These are phyloP conservation scores for Cetraspora pellucida DNA, from an alignment of 192 early-diverging fungal genomes.

Conservation along the genomic window DNA sequence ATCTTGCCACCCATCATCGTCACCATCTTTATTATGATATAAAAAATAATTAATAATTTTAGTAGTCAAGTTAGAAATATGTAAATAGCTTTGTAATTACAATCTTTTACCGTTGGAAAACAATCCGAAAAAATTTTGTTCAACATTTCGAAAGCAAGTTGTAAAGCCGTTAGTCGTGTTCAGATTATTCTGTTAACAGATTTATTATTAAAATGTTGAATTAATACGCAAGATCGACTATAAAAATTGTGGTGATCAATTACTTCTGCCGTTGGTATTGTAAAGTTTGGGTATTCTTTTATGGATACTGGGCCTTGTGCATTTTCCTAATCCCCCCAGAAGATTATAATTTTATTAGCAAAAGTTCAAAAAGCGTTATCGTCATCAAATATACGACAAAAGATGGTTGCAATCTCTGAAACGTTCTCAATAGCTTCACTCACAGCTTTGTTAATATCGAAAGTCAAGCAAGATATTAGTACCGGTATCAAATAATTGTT, in stretches of 20 bases:
- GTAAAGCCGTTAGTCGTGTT: constrained; percentile 60
- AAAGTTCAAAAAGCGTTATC: background rate
- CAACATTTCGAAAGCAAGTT: constrained; percentile 78
- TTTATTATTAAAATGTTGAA: background rate
- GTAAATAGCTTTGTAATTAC: background rate
- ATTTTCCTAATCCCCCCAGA: background rate
- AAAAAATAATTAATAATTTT: background rate
- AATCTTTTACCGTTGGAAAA: constrained; percentile 46
- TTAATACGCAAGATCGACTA: background rate
- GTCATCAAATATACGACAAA: background rate
- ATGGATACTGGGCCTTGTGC: no score
- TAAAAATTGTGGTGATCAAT: background rate
- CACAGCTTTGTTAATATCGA: constrained; percentile 52
- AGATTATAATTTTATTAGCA: background rate
- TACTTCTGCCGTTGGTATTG: background rate
- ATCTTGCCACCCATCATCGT: constrained; percentile 44
- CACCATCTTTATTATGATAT: constrained; percentile 10
- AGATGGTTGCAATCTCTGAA: constrained; percentile 42
- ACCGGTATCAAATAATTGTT: constrained; percentile 53
- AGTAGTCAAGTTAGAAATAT: background rate
- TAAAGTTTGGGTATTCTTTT: background rate
- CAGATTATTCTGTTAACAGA: constrained; percentile 39
- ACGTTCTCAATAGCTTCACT: constrained; percentile 43
- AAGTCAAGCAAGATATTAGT: constrained; percentile 47
- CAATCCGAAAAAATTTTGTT: constrained; percentile 80